A percentile compares a stretch with the other conserved stretches of the same genome.
phyloP scores from a whole-genome alignment of 768 basidiomycete species.

The Xerocomus potaroensis region DNA sequence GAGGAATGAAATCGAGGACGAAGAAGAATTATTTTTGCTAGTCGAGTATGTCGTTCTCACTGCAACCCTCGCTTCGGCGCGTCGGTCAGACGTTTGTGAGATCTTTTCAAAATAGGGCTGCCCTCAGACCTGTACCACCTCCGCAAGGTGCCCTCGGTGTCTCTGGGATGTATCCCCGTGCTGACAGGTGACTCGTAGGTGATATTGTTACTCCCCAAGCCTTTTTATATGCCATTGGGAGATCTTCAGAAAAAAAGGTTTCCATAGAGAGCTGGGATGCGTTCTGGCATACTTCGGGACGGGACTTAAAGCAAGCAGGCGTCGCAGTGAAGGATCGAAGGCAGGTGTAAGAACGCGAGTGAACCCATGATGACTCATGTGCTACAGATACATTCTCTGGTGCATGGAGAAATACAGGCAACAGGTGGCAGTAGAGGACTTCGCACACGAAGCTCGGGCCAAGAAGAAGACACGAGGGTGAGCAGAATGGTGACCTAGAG shows the following conservation, averaged over 20 bases:
- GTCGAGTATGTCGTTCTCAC: slow-evolving; percentile 25
- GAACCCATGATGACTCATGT: slow-evolving; percentile 5
- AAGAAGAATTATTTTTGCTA: too few relatives aligned
- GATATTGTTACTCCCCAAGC: slow-evolving; percentile 52
- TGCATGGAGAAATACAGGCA: slow-evolving; percentile 76
- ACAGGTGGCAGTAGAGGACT: slow-evolving; percentile 49
- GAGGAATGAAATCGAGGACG: slow-evolving; percentile 4
- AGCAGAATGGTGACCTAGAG: slow-evolving; percentile 22
- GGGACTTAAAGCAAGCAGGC: slow-evolving; percentile 60
- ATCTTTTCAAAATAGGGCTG: slow-evolving; percentile 30
- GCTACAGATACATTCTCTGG: slow-evolving; percentile 74
- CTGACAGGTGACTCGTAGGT: slow-evolving; percentile 32
- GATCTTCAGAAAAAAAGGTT: slow-evolving; percentile 61
- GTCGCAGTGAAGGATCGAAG: slow-evolving; percentile 65
- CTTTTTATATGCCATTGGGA: slow-evolving; percentile 73
- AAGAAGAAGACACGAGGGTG: slow-evolving; percentile 81
- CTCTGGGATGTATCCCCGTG: background rate
- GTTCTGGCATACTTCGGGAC: slow-evolving; percentile 60
- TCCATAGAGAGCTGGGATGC: slow-evolving; percentile 64
- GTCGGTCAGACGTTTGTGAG: slow-evolving; percentile 20
- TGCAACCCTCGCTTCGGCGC: slow-evolving; percentile 19
- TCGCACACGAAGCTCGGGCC: slow-evolving; percentile 62
- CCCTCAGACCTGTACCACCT: slow-evolving; percentile 17
- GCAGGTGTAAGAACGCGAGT: slow-evolving; percentile 36
- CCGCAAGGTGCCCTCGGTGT: slow-evolving; percentile 21